Evolutionary conservation across 2,329 filamentous ascomycete genomes (phyloP), one percentile per base, ranked within the genome.

Genomic region (Botrytis tulipae): DNA sequence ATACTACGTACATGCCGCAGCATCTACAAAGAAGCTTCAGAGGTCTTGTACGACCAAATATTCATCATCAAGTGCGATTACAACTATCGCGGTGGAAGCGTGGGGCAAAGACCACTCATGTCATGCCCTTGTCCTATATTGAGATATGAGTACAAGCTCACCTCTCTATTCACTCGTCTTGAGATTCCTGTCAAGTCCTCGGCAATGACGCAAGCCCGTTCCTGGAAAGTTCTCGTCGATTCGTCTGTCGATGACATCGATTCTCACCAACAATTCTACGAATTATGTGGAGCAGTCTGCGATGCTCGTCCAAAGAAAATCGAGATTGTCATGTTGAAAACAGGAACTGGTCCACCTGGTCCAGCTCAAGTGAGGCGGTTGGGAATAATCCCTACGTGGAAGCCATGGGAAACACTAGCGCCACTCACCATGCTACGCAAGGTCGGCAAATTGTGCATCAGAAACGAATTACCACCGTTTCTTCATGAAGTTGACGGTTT

Each of bases 341-440:
- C 61, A 35, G 54, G 54, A 59, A 59, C n/a, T 3, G 29, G 29
- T 35, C 54, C 29, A n/a, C 18, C 29, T 10, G 10, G 1, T 32
- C 7, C 12, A 54, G 7, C 8, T 18, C n/a, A n/a, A 42, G 12
- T 14, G 14, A 12, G 37, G 10, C 37, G 5, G 9, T 18, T 14
- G 12, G 59, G 5, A 61, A 20, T 6, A 6, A n/a, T 10, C 22
- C 46, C 10, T 25, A 2, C 22, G 22, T 51, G 22, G 46, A 51
- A 37, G 10, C 44, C 48, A 29, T 70, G 35, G 67, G 8, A 70
- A 22, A 57, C 35, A 16, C 67, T 59, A 8, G 67, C 51, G 5
- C 51, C 67, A 7, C n/a, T 70, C 1, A 46, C 68, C 14, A 70
- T 70, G 68, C 14, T 70, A 20, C 44, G 68, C 2, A 70, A 70